Conservation (phyloP, 768 basidiomycete species). For the Pleurotus djamor region DNA sequence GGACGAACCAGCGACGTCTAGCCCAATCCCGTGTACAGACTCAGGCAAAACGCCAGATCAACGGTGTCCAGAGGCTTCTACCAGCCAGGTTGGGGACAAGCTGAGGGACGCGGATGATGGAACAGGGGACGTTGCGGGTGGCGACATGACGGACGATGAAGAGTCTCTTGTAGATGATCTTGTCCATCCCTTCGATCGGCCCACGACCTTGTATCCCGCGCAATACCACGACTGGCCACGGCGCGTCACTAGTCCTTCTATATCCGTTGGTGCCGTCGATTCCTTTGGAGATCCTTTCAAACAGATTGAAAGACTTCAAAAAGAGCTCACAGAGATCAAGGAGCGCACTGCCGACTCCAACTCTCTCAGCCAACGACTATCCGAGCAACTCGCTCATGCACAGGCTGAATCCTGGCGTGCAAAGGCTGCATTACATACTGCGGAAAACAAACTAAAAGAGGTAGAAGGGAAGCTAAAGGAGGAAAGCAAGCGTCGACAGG, state of each 20-base stretch:
- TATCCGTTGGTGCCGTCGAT: slow-evolving; percentile 25
- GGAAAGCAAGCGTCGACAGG: slow-evolving; percentile 54
- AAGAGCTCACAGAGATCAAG: slow-evolving; percentile 62
- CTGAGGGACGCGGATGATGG: slow-evolving; percentile 19
- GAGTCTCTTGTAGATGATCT: slow-evolving; percentile 46
- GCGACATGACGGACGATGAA: slow-evolving; percentile 36
- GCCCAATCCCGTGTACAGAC: neutral
- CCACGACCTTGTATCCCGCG: slow-evolving; percentile 21
- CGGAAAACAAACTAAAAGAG: slow-evolving; percentile 59
- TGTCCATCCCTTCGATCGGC: slow-evolving; percentile 41
- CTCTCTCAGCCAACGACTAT: slow-evolving; percentile 59
- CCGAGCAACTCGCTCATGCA: slow-evolving; percentile 68
- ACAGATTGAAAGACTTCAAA: slow-evolving; percentile 59
- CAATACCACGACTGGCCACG: slow-evolving; percentile 20
- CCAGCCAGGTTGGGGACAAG: neutral
- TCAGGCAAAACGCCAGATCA: slow-evolving; percentile 21
- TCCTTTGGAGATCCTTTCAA: slow-evolving; percentile 29
- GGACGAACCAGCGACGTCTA: slow-evolving; percentile 37
- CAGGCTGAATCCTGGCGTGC: slow-evolving; percentile 59
- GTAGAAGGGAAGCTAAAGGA: slow-evolving; percentile 48
- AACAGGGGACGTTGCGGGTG: slow-evolving; percentile 8
- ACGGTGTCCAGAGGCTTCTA: slow-evolving; percentile 5
- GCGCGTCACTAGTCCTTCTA: slow-evolving; percentile 43
- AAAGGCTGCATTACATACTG: slow-evolving; percentile 48
- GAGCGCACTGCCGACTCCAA: slow-evolving; percentile 70